phyloP scores from a whole-genome alignment of 2,329 filamentous ascomycete species.

The Fusarium bulbicola region DNA sequence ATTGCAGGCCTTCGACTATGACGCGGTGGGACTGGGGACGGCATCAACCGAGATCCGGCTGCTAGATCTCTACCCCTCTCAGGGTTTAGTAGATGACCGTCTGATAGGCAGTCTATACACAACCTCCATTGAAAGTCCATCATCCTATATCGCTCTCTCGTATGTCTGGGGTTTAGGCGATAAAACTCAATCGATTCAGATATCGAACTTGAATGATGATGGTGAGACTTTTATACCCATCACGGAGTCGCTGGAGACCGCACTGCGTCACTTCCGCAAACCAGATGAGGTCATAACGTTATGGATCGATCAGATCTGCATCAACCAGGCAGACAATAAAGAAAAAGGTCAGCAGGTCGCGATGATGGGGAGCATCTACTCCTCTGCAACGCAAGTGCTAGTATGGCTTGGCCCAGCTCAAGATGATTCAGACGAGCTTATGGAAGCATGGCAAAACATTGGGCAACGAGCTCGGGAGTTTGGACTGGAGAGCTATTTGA shows the following conservation, averaged over 20 bases:
- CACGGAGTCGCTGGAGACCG: neutral
- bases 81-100: fast-evolving
- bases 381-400: neutral
- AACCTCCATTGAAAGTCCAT: fast-evolving
- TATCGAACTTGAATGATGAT: fast-evolving
- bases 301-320: neutral
- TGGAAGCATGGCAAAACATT: neutral
- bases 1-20: neutral
- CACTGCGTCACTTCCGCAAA: neutral
- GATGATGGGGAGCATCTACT: neutral
- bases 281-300: neutral
- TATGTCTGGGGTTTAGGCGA: neutral
- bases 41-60: neutral
- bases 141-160: neutral
- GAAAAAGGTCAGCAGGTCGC: neutral
- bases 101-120: neutral
- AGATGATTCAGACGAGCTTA: neutral
- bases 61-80: neutral
- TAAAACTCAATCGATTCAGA: neutral
- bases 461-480: neutral
- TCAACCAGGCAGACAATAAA: neutral
- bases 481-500: neutral
- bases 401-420: neutral
- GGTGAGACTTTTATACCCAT: neutral
- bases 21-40: neutral